phyloP scores from a whole-genome alignment of 257 asterid genomes.

The Echium plantagineum region DNA sequence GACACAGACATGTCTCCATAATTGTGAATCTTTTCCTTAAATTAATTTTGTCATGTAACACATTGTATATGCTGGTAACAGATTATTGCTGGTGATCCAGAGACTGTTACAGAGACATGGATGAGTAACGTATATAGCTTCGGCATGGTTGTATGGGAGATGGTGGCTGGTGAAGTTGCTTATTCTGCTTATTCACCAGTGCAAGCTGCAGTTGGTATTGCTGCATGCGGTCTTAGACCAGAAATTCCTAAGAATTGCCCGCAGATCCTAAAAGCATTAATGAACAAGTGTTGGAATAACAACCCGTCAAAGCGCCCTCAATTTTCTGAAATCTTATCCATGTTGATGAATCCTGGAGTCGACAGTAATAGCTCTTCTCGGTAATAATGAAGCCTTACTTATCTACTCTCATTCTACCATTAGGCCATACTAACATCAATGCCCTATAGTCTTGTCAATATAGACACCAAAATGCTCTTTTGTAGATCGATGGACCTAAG shows the following conservation, averaged over 20 bases:
- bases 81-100: constrained; percentile 97
- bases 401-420: background rate
- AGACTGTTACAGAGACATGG: constrained; percentile 77
- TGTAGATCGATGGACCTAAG: background rate
- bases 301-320: constrained; percentile 82
- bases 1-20: constrained; percentile 13
- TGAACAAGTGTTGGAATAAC: constrained; percentile 88
- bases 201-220: constrained; percentile 98
- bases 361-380: constrained; percentile 22
- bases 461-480: too few species aligned
- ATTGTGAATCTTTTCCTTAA: background rate
- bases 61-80: constrained; percentile 15
- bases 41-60: background rate
- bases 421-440: too few species aligned
- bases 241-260: constrained; percentile 86
- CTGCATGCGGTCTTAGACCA: constrained; percentile 97
- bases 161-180: constrained; percentile 80
- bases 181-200: constrained; percentile 95
- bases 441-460: background rate
- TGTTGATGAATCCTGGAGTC: constrained; percentile 37
- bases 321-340: constrained; percentile 57
- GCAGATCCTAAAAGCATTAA: constrained; percentile 48
- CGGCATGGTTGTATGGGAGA: constrained; percentile 91
- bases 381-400: constrained; percentile 18
- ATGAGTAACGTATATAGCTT: constrained; percentile 94